Evolutionary conservation across 1,284 basidiomycete species (phyloP).

Genomic region (Xerocomus nothofagi): DNA sequence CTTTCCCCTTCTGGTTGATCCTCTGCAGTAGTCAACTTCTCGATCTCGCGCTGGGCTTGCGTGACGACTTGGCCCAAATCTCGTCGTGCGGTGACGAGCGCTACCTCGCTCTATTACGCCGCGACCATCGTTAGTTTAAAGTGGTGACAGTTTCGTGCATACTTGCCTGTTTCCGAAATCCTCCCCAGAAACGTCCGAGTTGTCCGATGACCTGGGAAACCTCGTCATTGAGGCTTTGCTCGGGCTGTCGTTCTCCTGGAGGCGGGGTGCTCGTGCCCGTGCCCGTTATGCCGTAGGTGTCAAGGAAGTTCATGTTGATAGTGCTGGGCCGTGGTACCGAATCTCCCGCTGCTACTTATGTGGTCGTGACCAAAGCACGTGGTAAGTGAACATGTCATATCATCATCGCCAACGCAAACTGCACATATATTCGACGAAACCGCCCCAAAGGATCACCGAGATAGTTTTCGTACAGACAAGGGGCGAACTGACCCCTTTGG

Average conservation of each 20-base stretch:
- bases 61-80: constrained; percentile 76
- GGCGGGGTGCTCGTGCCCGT: constrained; percentile 49
- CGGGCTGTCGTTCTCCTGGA: constrained; percentile 40
- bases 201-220: constrained; percentile 84
- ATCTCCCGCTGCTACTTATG: no score
- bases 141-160: constrained; percentile 27
- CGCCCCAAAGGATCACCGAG: no score
- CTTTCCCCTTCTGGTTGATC: constrained; percentile 3
- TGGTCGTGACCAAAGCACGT: no score
- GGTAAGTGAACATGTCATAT: no score
- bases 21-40: constrained; percentile 51
- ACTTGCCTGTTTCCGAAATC: constrained; percentile 90
- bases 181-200: constrained; percentile 85
- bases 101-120: constrained; percentile 65
- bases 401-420: no score
- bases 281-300: constrained; percentile 55
- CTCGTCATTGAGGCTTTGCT: constrained; percentile 79
- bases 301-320: constrained; percentile 68
- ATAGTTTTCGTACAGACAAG: no score
- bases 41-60: constrained; percentile 82
- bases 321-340: neutral
- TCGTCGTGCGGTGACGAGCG: constrained; percentile 70
- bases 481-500: no score
- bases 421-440: no score
- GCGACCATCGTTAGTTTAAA: constrained; percentile 3